Evolutionary conservation across 2,329 filamentous ascomycete genomes (phyloP), one percentile per base, ranked within the genome.

Genomic region (Aciculosporium take): DNA sequence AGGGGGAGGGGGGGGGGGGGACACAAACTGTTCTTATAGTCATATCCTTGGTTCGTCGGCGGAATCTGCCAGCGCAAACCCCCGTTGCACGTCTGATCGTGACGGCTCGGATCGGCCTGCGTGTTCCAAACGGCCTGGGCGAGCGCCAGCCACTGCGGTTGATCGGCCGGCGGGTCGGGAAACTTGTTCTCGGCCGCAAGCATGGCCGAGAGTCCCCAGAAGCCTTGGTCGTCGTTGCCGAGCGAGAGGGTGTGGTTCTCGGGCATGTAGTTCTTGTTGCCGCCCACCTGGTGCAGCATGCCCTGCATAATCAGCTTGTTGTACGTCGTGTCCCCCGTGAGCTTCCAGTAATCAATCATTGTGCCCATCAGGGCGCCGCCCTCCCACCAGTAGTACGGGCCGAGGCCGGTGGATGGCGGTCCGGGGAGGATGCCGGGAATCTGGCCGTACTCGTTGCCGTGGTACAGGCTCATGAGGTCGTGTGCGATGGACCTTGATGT

Each of bases 51-150:
- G 56, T 87, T 85, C 49, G 79, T 77, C 4, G 71, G 65, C 49
- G 77, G 83, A 44, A 88, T 81, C 63, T 88, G 83, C 81, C 81
- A 85, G 49, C 80, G 69, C 48, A 87, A 58, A 15, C 81, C 83
- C 37, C 68, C 70, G 44, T 75, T 76, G 12, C 65, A 66, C 0
- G 57, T 56, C 1, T 64, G 58, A 6, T 66, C 66, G 51, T 83
- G 76, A 65, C 79, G 79, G 34, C 74, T 67, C 2, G 64, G 58
- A 9, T 52, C 53, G 2, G 68, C 72, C 36, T 67, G 63, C 2
- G 67, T 67, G 48, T 77, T 75, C 51, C 74, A 87, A n/a, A 82
- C 73, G 23, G 69, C 71, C 51, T 76, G 68, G 1, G 72, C 75
- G 7, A 81, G 65, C 12, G 71, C 64, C 9, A 74, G 59, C 62